phyloP scores from a whole-genome alignment of 306 rosid species.

The Vachellia collinsii region DNA sequence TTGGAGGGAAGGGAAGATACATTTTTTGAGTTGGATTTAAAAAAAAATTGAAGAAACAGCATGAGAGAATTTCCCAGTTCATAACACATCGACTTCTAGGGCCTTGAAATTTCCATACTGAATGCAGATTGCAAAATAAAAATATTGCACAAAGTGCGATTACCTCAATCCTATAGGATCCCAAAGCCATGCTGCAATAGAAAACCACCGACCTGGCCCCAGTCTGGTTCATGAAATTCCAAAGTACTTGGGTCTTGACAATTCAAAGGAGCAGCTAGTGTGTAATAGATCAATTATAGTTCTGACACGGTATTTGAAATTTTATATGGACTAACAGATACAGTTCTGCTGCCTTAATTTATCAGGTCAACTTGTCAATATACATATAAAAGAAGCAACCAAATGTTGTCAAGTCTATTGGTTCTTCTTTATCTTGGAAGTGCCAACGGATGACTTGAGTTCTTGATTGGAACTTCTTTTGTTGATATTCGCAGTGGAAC shows the following conservation, averaged over 20 bases:
- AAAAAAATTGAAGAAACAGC: too few relatives aligned
- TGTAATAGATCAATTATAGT: neutral
- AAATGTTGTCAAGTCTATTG: slow-evolving; percentile 49
- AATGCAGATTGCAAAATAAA: slow-evolving; percentile 1
- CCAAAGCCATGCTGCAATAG: slow-evolving; percentile 61
- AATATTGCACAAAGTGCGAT: too few relatives aligned
- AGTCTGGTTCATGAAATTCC: neutral
- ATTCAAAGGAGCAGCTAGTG: neutral
- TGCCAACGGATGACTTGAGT: slow-evolving; percentile 46
- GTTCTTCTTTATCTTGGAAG: slow-evolving; percentile 64
- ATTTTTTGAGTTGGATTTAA: too few relatives aligned
- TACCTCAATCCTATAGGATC: slow-evolving; percentile 51
- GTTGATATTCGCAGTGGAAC: slow-evolving; percentile 6
- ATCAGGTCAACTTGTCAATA: slow-evolving; percentile 14
- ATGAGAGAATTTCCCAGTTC: too few relatives aligned
- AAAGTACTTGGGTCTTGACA: neutral
- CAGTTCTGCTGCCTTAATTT: neutral
- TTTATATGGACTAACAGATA: neutral
- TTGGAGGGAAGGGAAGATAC: too few relatives aligned
- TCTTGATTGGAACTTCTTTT: slow-evolving; percentile 48
- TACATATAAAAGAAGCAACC: slow-evolving; percentile 34
- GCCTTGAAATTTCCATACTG: slow-evolving; percentile 17
- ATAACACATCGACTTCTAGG: too few relatives aligned
- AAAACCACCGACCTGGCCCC: neutral
- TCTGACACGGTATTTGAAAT: too few relatives aligned